phyloP scores from a whole-genome alignment of 495 filamentous ascomycete genomes.

The Saxophila tyrrhenica region DNA sequence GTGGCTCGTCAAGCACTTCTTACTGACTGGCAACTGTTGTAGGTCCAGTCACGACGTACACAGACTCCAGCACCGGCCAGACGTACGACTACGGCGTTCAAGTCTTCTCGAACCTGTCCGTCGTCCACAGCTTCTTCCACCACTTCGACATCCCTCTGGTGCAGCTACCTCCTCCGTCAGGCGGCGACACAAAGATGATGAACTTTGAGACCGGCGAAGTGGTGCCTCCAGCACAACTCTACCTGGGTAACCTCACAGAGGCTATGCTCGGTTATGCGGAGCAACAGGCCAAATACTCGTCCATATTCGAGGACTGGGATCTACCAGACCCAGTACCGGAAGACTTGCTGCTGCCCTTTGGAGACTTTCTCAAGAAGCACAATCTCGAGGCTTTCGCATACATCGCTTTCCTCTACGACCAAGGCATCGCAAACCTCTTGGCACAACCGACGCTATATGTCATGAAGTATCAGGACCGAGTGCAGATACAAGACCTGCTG shows the following conservation, averaged over 20 bases:
- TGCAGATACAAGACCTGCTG: conserved; percentile 13
- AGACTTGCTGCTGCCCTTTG: conserved; percentile 33
- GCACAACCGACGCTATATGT: conserved; percentile 24
- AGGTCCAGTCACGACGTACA: conserved; percentile 32
- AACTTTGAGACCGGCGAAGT: conserved; percentile 23
- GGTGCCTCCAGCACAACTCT: neutral
- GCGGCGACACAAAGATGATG: neutral
- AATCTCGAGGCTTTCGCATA: conserved; percentile 26
- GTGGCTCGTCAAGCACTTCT: too few species aligned
- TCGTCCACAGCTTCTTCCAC: conserved; percentile 31
- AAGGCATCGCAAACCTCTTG: conserved; percentile 29
- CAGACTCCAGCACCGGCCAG: conserved; percentile 31
- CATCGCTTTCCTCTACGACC: conserved; percentile 24
- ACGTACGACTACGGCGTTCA: conserved; percentile 39
- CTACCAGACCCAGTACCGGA: conserved; percentile 35
- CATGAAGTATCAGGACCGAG: conserved; percentile 15
- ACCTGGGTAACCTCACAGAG: conserved; percentile 13
- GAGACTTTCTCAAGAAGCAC: conserved; percentile 35
- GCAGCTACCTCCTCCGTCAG: neutral
- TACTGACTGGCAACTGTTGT: too few species aligned
- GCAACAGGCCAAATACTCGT: conserved; percentile 33
- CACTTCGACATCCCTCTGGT: conserved; percentile 28
- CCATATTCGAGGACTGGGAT: conserved; percentile 30
- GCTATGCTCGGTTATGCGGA: conserved; percentile 23
- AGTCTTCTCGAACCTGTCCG: conserved; percentile 28